Base-by-base conservation (phyloP, 1,284 basidiomycete species). In the Xerocomus nothofagi region DNA sequence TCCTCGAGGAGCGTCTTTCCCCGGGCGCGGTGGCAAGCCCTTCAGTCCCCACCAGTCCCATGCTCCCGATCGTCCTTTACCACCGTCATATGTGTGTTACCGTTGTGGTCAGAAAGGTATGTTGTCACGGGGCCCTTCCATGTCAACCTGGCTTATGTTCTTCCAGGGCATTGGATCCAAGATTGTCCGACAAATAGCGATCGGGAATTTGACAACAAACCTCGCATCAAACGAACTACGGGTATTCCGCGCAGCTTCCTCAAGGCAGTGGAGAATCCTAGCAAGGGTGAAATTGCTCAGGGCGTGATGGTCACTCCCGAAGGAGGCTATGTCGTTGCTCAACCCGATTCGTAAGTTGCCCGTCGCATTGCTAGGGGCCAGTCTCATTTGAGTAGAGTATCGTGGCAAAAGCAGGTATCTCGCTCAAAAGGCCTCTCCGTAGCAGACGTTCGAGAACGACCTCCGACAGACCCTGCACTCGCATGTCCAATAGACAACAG, bases 111-210 rank as follows among this genome's bases (percentile, higher is more conserved):
- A 97, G 72, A 97, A 98, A 82, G 94, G 93, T 93, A 62, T 51
- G 84, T 63, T 43, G 44, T 31, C 31, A 24, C 18, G 39, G n/a
- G n/a, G 15, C 43, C 47, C 42, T n/a, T 24, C 44, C 12, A 27
- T n/a, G 17, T 43, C n/a, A 3, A 17, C 26, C 18, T 36, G 26
- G 18, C 40, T 54, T 26, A 55, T 49, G 30, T 43, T 51, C 30
- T 41, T 44, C 2, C 69, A 95, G 93, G 94, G 26, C 97, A 99
- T 66, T 99, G 97, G 97, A 99, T 99, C 58, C 96, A 99, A 69
- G 93, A 97, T 58, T 99, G 97, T 66, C 97, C 97, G 0, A 97
- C 93, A 4, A 98, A 98, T 67, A 93, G 91, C 60, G 93, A 99
- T 68, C 88, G 91, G 31, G 92, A 95, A 30, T 97, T 87, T 58